A percentile compares a stretch with the other conserved stretches of the same genome.
Conservation (phyloP, 176 grass and related monocot species). For the Aegilops umbellulata region DNA sequence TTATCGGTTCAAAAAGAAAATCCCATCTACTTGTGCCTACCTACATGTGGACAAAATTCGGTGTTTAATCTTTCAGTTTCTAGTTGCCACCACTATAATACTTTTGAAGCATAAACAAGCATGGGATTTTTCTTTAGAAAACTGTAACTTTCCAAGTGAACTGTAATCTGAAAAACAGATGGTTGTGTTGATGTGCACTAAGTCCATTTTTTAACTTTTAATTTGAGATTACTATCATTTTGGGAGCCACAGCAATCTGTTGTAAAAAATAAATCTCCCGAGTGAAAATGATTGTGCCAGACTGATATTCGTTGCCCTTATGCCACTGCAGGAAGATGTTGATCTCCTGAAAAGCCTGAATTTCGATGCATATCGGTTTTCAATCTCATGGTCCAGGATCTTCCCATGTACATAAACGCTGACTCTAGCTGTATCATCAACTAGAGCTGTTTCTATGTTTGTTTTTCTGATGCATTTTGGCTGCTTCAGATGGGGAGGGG, state of each 20-base stretch:
- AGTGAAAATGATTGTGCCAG: not conserved
- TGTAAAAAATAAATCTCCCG: not conserved
- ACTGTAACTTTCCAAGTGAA: not conserved
- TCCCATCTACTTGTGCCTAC: not conserved
- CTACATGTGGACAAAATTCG: not conserved
- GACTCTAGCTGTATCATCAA: not conserved
- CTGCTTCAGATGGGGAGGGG: constrained; percentile 57
- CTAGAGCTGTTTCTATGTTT: not conserved
- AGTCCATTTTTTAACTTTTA: not conserved
- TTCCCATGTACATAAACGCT: constrained; percentile 36
- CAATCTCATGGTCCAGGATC: constrained; percentile 84
- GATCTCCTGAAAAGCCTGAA: constrained; percentile 67
- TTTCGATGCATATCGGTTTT: constrained; percentile 77
- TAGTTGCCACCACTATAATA: not conserved
- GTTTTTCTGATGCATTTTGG: not conserved
- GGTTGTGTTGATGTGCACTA: not conserved
- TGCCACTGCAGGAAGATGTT: constrained; percentile 46
- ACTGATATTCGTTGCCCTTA: not conserved
- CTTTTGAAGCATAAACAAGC: not conserved
- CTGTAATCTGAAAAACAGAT: constrained; percentile 4
- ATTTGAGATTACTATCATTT: not conserved
- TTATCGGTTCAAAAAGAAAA: not conserved
- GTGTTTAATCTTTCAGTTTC: not conserved
- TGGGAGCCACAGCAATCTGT: not conserved
- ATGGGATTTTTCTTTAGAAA: not conserved